Evolutionary conservation across 164 flowering plant genomes (phyloP), one percentile per base, ranked within the genome.

Genomic region (Santalum album): DNA sequence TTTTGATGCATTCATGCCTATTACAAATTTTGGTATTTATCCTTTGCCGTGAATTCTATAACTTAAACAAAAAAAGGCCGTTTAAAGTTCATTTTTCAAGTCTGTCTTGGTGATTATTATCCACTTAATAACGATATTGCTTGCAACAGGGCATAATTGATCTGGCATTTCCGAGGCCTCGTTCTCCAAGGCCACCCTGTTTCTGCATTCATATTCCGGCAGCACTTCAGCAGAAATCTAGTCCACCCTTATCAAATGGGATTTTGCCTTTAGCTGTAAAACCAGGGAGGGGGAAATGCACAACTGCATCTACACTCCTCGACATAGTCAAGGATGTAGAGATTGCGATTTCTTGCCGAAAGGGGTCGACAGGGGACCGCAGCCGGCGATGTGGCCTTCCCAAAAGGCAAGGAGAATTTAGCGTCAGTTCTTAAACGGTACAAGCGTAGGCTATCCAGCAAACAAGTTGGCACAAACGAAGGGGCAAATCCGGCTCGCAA

Each of bases 311-410:
- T 19, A 69, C 55, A 61, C 75, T 92, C 7, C 63, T 85, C 16
- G 99, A 89, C 26, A 59, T 82, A 10, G 77, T 92, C 65, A 92
- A 80, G 76, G 96, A 87, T 45, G 96, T 89, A 14, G 99, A 92
- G 72, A 75, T 55, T 49, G 89, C 97, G 12, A 86, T 92, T 18
- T 83, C 97, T 15, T 74, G 71, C 58, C 72, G 99, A 1, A 92
- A 92, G 71, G n/a, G 99, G 99, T 32, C 67, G 96, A 36, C 64
- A 83, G 2, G 99, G 99, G 7, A 92, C 97, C 26, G 90, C 96
- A 24, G 99, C 99, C 9, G 99, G 99, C 2, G 99, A 92, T 40
- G 96, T 89, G 24, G 99, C 99, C 17, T 92, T 87, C 62, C 99
- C 99, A 0, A 92, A 85, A 72, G 99, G 99, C 10, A 92, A 92